These are phyloP conservation scores for Globisporangium irregulare DNA, from an alignment of 352 stramenopile species.

Conservation along the genomic window DNA sequence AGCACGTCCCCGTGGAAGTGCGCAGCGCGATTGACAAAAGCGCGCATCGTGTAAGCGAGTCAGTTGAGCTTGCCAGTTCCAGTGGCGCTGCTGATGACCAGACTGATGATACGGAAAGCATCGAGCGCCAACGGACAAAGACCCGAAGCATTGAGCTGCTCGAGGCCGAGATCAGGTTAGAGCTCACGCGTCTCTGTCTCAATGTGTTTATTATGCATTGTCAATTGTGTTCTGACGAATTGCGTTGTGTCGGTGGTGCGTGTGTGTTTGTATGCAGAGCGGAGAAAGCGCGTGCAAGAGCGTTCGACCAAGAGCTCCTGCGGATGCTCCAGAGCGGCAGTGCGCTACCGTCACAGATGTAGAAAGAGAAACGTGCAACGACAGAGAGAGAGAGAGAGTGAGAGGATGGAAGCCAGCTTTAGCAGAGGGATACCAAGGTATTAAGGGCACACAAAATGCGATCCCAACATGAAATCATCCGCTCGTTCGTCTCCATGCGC, in stretches of 20 bases:
- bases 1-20: slow-evolving; percentile 26
- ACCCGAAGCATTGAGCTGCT: slow-evolving; percentile 26
- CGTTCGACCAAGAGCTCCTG: slow-evolving; percentile 53
- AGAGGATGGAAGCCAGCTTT: too few species aligned
- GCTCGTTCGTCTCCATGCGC: not conserved
- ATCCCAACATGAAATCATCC: not conserved
- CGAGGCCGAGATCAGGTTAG: slow-evolving; percentile 50
- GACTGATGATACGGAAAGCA: slow-evolving; percentile 8
- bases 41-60: not conserved
- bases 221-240: not conserved
- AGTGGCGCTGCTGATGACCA: not conserved
- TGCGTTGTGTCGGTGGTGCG: not conserved
- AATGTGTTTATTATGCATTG: not conserved
- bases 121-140: not conserved
- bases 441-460: too few species aligned
- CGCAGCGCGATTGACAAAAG: slow-evolving; percentile 14
- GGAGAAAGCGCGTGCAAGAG: slow-evolving; percentile 41
- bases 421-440: too few species aligned
- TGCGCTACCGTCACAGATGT: not conserved
- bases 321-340: slow-evolving; percentile 40
- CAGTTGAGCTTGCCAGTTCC: slow-evolving; percentile 4
- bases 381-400: not conserved
- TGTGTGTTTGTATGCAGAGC: slow-evolving; percentile 17
- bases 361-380: not conserved
- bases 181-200: not conserved